Base-by-base conservation (phyloP, 1,284 basidiomycete species). In the Sphagnurus paluster region DNA sequence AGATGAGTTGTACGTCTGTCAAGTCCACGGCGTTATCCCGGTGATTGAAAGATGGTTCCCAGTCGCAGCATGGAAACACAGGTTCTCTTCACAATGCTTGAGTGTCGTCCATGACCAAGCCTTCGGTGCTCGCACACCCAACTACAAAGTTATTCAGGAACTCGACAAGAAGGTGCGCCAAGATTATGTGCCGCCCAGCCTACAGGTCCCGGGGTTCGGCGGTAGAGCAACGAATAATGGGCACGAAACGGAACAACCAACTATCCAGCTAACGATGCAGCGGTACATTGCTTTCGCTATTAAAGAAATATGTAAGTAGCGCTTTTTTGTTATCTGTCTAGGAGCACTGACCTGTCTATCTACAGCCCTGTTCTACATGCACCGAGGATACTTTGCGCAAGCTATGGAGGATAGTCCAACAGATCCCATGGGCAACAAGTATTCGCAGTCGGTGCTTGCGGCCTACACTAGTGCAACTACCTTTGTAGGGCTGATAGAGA, bases 341-440 rank as follows among this genome's bases (percentile, higher is more conserved):
- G 11, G 32, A 19, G 29, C 23, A 10, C 17, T 39, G 13, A 45
- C 4, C 29, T 36, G 4, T 11, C 11, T 13, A 11, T 28, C 23
- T 42, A 21, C 52, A 85, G 82, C 77, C 10, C 61, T 84, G 25
- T 83, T 87, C 56, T 86, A 87, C 55, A 80, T 87, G 72, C 83
- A 87, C 60, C 75, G 84, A 29, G 82, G 82, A 5, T 87, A 82
- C 65, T 87, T 87, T 56, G 84, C 83, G 1, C 78, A 79, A 48
- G 82, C 83, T 0, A 64, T 87, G 40, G 79, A 82, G 55, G 82
- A 84, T 46, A 74, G 63, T 49, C 76, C 81, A 0, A 64, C 63
- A 4, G 82, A 87, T 59, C 82, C 82, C 1, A 76, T 86, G 64
- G 79, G 80, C 5, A 82, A 80, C 66, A 84, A 79, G 60, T 87